A percentile compares a stretch with the other conserved stretches of the same genome.
Conservation (phyloP, 768 basidiomycete species). For the Russula earlei region DNA sequence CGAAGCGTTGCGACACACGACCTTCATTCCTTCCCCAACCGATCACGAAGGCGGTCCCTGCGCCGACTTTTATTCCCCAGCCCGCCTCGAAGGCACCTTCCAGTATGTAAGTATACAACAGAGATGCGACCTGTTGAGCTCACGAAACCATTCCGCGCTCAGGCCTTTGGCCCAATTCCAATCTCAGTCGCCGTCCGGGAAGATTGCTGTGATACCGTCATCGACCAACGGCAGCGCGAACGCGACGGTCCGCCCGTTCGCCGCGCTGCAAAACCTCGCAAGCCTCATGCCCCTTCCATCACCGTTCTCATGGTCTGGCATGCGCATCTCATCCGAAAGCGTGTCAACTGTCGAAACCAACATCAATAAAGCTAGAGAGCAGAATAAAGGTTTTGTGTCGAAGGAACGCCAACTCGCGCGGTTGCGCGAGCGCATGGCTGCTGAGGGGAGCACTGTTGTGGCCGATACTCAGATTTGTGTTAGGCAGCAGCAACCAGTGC, state of each 20-base stretch:
- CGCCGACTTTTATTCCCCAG: constrained; percentile 27
- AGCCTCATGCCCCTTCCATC: constrained; percentile 44
- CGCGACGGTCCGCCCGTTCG: constrained; percentile 11
- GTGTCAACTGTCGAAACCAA: neutral
- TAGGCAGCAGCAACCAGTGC: neutral
- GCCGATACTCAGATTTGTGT: neutral
- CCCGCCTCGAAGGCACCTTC: constrained; percentile 29
- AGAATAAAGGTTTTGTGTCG: constrained; percentile 36
- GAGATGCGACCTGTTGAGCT: neutral
- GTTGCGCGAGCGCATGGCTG: constrained; percentile 46
- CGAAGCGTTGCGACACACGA: constrained; percentile 38
- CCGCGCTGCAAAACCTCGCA: constrained; percentile 50
- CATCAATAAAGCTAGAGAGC: constrained; percentile 21
- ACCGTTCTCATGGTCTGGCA: constrained; percentile 34
- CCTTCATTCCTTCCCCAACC: constrained; percentile 59
- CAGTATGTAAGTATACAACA: constrained; percentile 30
- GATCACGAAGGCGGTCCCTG: constrained; percentile 24
- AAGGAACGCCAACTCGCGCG: constrained; percentile 60
- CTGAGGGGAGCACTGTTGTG: constrained; percentile 25
- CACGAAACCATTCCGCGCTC: neutral
- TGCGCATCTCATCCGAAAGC: neutral
- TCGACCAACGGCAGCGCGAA: neutral
- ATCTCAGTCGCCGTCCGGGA: constrained; percentile 21
- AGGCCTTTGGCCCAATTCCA: neutral
- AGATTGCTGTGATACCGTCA: constrained; percentile 22